Evolutionary conservation across 805 yeast species (phyloP), one percentile per base, ranked within the genome.

Genomic region (Candida andamanensis): DNA sequence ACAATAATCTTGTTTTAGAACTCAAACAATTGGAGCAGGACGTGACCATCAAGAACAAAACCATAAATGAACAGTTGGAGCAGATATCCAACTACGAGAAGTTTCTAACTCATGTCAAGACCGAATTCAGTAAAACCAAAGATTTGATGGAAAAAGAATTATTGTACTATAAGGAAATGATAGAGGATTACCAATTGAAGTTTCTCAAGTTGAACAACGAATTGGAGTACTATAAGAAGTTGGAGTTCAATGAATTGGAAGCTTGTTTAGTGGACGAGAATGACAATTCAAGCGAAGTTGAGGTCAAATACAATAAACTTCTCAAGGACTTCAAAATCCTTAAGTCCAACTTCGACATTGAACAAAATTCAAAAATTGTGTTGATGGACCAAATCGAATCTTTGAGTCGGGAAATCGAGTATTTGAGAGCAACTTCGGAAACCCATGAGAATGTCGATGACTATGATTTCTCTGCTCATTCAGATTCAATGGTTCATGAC

Each of bases 381-480:
- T 67, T 74, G 31, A 70, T 74, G 29, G 78, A 73, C 43, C 78
- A 74, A 50, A 58, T 74, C 26, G 80, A 74, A 44, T 53, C 56
- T 41, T 53, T 73, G 37, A 63, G 69, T 27, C 61, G 58, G 32
- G 65, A 67, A 34, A 52, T 46, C 23, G 39, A 42, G 14, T 25
- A 33, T 24, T 30, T 37, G 28, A 34, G 15, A 34, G 37, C 29
- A 13, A 27, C 24, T 16, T 20, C 23, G n/a, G 11, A 15, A 6
- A 12, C 22, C 5, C 10, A 17, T n/a, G 19, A 29, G n/a, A 15
- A 29, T 7, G 8, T 29, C 12, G 21, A 29, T 11, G 34, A 34
- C 11, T 31, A 32, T 18, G 24, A 30, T 23, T 28, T 23, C 18
- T 24, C 17, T n/a, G 14, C 21, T 15, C 13, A 15, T 10, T 29